Evolutionary conservation across 306 rosid genomes (phyloP).

Genomic region (Cucurbita ficifolia): DNA sequence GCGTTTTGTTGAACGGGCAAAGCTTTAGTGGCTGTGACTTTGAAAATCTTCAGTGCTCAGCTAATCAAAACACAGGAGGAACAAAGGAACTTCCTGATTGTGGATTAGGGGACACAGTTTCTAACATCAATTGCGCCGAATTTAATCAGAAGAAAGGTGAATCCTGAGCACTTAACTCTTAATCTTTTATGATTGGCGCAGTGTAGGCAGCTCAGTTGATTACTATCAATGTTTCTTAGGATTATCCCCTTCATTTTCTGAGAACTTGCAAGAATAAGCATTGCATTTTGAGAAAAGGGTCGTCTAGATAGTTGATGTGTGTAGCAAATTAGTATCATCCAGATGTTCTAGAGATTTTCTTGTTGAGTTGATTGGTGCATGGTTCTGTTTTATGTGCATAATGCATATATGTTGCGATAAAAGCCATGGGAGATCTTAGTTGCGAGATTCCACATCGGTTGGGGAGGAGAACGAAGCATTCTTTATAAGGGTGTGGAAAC

Average conservation of each 20-base stretch:
- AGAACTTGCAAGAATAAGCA: background rate
- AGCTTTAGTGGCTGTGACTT: constrained; percentile 61
- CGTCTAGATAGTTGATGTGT: background rate
- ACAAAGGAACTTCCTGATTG: constrained; percentile 41
- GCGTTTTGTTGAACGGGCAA: constrained; percentile 23
- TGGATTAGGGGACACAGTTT: constrained; percentile 30
- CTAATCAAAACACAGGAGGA: constrained; percentile 36
- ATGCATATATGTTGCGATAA: background rate
- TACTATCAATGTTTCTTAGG: background rate
- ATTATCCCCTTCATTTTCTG: background rate
- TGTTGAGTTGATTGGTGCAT: background rate
- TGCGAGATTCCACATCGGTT: no score
- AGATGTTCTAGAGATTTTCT: background rate
- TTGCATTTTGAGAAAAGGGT: background rate
- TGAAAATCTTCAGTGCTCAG: constrained; percentile 63
- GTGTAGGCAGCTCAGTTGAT: background rate
- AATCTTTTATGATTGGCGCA: background rate
- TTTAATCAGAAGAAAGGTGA: constrained; percentile 27
- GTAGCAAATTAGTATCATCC: background rate
- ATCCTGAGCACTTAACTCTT: background rate
- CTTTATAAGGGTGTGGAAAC: no score
- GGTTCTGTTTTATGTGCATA: background rate
- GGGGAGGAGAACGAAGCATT: no score
- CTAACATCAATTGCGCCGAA: constrained; percentile 28
- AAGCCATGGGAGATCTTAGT: background rate